A percentile compares a stretch with the other conserved stretches of the same genome.
These are phyloP conservation scores for Begonia loranthoides DNA, from an alignment of 306 rosid species.

Conservation along the genomic window DNA sequence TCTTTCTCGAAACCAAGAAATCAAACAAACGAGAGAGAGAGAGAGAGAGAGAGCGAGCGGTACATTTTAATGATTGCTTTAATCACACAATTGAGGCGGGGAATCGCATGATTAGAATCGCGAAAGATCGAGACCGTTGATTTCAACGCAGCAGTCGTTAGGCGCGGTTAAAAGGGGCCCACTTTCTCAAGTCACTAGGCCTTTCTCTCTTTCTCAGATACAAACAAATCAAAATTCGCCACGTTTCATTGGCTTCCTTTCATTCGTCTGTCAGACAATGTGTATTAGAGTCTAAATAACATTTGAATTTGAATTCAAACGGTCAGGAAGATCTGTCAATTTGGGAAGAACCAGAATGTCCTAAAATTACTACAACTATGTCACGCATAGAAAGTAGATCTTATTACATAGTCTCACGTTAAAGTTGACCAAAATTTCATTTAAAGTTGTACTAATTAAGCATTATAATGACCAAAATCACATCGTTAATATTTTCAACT, in stretches of 20 bases:
- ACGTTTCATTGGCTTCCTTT: neutral
- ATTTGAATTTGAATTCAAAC: slow-evolving; percentile 63
- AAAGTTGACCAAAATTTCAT: too few species aligned
- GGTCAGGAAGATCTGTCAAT: slow-evolving; percentile 42
- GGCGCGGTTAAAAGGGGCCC: slow-evolving; percentile 68
- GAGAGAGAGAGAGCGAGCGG: slow-evolving; percentile 9
- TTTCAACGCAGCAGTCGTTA: slow-evolving; percentile 26
- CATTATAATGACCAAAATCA: too few species aligned
- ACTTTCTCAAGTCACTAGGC: slow-evolving; percentile 7
- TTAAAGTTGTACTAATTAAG: too few species aligned
- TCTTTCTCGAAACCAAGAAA: slow-evolving; percentile 19
- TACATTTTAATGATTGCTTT: slow-evolving; percentile 10
- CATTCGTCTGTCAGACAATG: neutral
- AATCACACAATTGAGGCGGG: slow-evolving; percentile 42
- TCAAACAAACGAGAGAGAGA: slow-evolving; percentile 11
- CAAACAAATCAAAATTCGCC: neutral
- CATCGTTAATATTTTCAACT: too few species aligned
- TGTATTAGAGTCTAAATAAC: slow-evolving; percentile 2
- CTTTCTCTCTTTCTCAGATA: neutral
- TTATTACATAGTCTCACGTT: too few species aligned
- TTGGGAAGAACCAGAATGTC: neutral
- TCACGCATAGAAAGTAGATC: neutral
- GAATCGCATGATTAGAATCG: slow-evolving; percentile 41
- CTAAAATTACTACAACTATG: neutral
- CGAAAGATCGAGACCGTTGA: slow-evolving; percentile 42